Evolutionary conservation across 768 basidiomycete genomes (phyloP), one percentile per base, ranked within the genome.

Genomic region (Macrolepiota albuminosa): DNA sequence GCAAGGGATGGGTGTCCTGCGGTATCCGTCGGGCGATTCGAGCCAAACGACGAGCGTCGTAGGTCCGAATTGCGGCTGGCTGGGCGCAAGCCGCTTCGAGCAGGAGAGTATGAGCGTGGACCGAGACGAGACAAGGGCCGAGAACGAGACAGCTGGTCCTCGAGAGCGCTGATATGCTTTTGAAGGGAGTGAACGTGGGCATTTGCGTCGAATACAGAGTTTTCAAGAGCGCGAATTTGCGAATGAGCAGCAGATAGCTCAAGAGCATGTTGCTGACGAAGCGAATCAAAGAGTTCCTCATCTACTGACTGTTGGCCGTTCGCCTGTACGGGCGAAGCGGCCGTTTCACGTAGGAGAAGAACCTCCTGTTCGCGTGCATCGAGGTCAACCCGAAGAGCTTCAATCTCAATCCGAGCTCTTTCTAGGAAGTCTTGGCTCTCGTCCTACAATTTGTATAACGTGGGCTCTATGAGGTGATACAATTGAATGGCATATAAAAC

Each of bases 201-300:
- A 63, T 93, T 88, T 33, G 88, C 85, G 61, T 90, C 83, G 71
- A 89, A 93, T 33, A 88, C 77, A 11, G 80, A 71, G 10, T 84
- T 83, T 72, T 95, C 91, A 66, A 94, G 77, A 4, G 83, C 81
- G 11, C 93, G 84, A 53, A 95, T 87, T 68, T 86, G 85, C 0
- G 89, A 90, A 39, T 90, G 90, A 4, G 92, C 85, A 11, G 84
- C 76, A 39, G 92, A 94, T 7, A 95, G 78, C 60, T 93, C 92
- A 59, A 95, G 81, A 13, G 82, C 79, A 66, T 93, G 89, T 63
- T 91, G 88, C 67, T 93, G 89, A 66, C 79, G 79, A 37, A 89
- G 72, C 29, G 86, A 83, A 58, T 82, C 81, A 21, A 91, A 71
- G 76, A 93, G 81, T 73, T 93, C 92, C 66, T 84, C 83, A 72